Base-by-base conservation (phyloP, 1,139 yeast species). In the Lodderomyces elongisporus region DNA sequence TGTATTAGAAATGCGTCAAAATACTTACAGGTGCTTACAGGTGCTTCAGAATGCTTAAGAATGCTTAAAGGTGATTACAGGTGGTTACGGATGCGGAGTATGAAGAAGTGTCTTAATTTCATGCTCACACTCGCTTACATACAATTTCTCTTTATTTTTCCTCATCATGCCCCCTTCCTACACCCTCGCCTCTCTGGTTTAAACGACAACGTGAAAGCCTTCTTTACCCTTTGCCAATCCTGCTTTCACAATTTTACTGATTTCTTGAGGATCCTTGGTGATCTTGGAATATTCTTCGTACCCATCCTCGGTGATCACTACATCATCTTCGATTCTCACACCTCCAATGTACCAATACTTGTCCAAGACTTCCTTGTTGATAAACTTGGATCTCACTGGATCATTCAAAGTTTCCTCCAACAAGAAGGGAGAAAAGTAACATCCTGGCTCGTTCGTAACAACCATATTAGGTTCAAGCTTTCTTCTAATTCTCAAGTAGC, bases 361-460 rank as follows among this genome's bases (percentile, higher is more conserved):
- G 36, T 84, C 79, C 44, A 91, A 66, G 2, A 81, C 77, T 0
- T 74, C 77, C 44, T 59, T 57, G 51, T 87, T 70, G 40, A 91
- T 80, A 56, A 62, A 85, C 49, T 77, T 77, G 27, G 66, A 51
- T 48, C 77, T 76, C 24, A 65, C 60, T 3, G 77, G 74, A 44
- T 79, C 74, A 37, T 75, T 65, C 46, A 84, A 60, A 3, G 76
- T 74, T 24, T 81, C 77, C 38, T 83, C 77, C 34, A 91, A 67
- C 50, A 89, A 65, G 49, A 79, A 85, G 25, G 89, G 85, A 33
- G 91, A 84, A 60, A 91, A 91, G 57, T 91, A 91, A 43, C 83
- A 72, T 25, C 98, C 98, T 4, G 98, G 98, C 56, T 91, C 98
- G 46, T 89, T 87, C 1, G 98, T 91, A 4, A 91, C 73, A 17